phyloP scores from a whole-genome alignment of 164 flowering plant genomes.

The Houttuynia cordata region DNA sequence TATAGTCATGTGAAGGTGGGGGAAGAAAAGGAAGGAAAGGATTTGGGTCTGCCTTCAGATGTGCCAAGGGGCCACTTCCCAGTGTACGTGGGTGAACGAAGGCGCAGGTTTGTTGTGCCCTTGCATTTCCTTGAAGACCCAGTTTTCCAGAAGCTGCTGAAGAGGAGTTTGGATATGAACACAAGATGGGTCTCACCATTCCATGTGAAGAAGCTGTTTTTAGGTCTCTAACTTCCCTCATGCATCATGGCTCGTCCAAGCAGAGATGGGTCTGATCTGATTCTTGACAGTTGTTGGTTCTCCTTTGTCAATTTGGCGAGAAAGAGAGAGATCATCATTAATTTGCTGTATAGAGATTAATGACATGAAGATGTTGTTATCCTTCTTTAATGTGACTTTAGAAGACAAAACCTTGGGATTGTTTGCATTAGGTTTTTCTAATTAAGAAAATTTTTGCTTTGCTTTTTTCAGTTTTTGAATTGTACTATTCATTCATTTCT shows the following conservation, averaged over 20 bases:
- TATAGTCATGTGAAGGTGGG: background rate
- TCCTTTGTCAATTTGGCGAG: background rate
- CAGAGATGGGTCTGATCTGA: slow-evolving; percentile 1
- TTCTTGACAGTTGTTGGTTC: too few relatives aligned
- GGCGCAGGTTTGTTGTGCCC: slow-evolving; percentile 39
- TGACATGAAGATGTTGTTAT: background rate
- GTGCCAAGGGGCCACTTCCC: slow-evolving; percentile 57
- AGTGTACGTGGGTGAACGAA: slow-evolving; percentile 45
- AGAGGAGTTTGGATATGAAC: slow-evolving; percentile 48
- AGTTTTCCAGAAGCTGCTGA: slow-evolving; percentile 31
- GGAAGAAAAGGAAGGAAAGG: background rate
- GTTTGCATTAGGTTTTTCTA: too few relatives aligned
- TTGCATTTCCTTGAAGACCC: slow-evolving; percentile 28
- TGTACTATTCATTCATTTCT: too few relatives aligned
- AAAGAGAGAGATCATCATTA: background rate
- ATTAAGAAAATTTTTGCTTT: too few relatives aligned
- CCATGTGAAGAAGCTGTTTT: slow-evolving; percentile 49
- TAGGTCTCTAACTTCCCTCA: slow-evolving; percentile 22
- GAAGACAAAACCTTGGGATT: background rate
- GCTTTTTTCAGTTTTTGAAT: too few relatives aligned
- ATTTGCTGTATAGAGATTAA: background rate
- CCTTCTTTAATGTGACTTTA: background rate
- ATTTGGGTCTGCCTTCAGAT: slow-evolving; percentile 10
- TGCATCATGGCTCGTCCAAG: slow-evolving; percentile 6
- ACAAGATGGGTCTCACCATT: slow-evolving; percentile 45